These are phyloP conservation scores for Chlamydomonas reinhardtii DNA, from an alignment of 163 green algal species.

Conservation along the genomic window DNA sequence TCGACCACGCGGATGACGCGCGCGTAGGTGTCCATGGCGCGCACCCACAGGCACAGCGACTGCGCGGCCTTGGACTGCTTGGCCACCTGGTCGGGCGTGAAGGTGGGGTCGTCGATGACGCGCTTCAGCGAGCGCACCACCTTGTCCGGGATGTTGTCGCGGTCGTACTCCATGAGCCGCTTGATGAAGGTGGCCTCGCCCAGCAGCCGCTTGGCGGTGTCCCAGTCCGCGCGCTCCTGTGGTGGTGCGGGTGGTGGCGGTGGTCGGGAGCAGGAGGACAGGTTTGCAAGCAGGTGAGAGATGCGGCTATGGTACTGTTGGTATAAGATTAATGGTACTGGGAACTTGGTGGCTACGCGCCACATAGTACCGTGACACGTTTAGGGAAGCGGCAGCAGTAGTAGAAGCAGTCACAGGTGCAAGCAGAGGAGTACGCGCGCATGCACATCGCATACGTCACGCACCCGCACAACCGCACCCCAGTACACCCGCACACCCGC, in stretches of 20 bases:
- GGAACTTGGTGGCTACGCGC: no score
- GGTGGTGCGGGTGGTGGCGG: neutral
- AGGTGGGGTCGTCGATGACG: constrained; percentile 80
- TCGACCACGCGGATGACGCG: constrained; percentile 60
- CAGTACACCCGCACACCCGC: neutral
- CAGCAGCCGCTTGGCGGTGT: constrained; percentile 82
- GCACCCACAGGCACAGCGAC: constrained; percentile 89
- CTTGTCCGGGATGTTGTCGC: constrained; percentile 84
- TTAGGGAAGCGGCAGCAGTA: no score
- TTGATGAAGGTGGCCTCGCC: constrained; percentile 82
- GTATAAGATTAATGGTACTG: no score
- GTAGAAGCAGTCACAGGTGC: no score
- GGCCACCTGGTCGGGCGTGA: constrained; percentile 85
- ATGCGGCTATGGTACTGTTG: no score
- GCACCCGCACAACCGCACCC: no score
- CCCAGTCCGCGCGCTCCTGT: constrained; percentile 88
- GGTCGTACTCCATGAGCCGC: constrained; percentile 85
- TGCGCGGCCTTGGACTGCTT: constrained; percentile 86
- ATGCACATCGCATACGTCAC: no score
- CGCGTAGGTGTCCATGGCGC: constrained; percentile 87
- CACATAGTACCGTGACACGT: no score
- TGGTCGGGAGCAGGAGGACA: no score
- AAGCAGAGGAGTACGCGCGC: no score
- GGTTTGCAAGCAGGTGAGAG: no score
- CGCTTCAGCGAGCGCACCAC: constrained; percentile 68